Conservation (phyloP, 108 stramenopile genomes). For the Hondaea fermentalgiana region DNA sequence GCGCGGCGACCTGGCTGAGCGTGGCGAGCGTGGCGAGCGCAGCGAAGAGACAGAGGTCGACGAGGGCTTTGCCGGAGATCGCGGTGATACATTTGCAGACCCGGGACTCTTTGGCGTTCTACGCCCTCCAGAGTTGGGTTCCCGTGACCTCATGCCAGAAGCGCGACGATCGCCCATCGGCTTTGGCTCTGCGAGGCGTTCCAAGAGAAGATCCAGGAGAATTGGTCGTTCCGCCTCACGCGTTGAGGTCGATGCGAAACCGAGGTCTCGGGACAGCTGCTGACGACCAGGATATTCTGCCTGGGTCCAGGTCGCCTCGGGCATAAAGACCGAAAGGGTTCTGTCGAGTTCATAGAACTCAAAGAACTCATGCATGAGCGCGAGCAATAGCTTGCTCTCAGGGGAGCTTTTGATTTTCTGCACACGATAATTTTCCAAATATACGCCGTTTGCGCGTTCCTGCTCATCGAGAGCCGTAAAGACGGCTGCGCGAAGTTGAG, state of each 20-base stretch:
- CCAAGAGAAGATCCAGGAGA: not conserved
- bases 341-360: slow-evolving; percentile 17
- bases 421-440: not conserved
- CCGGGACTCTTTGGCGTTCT: not conserved
- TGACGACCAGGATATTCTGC: not conserved
- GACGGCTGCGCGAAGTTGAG: not conserved
- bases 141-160: not conserved
- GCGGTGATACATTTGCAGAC: not conserved
- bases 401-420: not conserved
- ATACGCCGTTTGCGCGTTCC: not conserved
- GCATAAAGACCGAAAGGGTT: slow-evolving; percentile 7
- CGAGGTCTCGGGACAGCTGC: not conserved
- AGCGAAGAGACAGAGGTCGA: too few species aligned
- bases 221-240: not conserved
- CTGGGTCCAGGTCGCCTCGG: not conserved
- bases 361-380: not conserved
- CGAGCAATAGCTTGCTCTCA: not conserved
- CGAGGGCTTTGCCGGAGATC: not conserved
- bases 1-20: not conserved
- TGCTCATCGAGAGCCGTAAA: not conserved
- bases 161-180: too few species aligned
- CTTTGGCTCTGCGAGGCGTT: not conserved
- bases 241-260: not conserved
- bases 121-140: not conserved
- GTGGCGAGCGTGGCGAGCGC: not conserved